Percentiles rank a stretch among this genome's conserved stretches.
Conservation (phyloP, 2,329 filamentous ascomycete species). For the Colletotrichum tabaci region DNA sequence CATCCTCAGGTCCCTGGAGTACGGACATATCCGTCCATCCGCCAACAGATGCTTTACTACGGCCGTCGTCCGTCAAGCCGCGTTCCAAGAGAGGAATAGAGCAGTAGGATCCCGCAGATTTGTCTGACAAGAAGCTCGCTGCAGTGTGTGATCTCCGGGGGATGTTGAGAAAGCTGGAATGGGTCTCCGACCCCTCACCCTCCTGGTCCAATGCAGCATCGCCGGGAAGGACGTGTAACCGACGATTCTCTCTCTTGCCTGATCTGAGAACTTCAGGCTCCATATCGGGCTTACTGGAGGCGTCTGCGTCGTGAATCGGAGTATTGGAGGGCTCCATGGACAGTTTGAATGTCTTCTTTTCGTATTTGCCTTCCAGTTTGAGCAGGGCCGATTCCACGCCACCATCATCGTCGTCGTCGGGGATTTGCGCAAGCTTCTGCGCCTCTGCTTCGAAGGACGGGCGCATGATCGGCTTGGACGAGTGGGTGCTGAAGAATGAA, state of each 20-base stretch:
- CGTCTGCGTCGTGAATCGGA: constrained; percentile 39
- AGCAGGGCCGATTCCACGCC: constrained; percentile 93
- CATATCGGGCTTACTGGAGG: constrained; percentile 1
- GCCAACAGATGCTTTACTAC: constrained; percentile 56
- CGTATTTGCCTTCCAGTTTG: constrained; percentile 91
- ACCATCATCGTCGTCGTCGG: constrained; percentile 87
- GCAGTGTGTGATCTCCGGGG: constrained; percentile 51
- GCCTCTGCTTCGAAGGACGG: constrained; percentile 92
- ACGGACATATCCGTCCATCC: constrained; percentile 72
- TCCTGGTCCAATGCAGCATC: constrained; percentile 53
- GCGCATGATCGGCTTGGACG: constrained; percentile 74
- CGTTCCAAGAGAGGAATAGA: constrained; percentile 84
- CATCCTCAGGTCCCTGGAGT: constrained; percentile 63
- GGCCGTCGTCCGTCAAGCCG: constrained; percentile 68
- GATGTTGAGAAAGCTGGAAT: constrained; percentile 46
- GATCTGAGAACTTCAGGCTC: constrained; percentile 50
- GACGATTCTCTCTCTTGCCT: constrained; percentile 63
- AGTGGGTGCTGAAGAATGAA: constrained; percentile 74
- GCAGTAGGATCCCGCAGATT: constrained; percentile 81
- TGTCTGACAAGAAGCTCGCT: constrained; percentile 66
- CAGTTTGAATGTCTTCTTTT: constrained; percentile 64
- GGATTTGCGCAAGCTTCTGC: constrained; percentile 87
- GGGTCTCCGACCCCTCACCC: constrained; percentile 42
- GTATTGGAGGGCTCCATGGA: constrained; percentile 56
- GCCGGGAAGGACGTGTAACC: constrained; percentile 57